Conservation (phyloP, 768 basidiomycete genomes). For the Auricularia auricula-judae region DNA sequence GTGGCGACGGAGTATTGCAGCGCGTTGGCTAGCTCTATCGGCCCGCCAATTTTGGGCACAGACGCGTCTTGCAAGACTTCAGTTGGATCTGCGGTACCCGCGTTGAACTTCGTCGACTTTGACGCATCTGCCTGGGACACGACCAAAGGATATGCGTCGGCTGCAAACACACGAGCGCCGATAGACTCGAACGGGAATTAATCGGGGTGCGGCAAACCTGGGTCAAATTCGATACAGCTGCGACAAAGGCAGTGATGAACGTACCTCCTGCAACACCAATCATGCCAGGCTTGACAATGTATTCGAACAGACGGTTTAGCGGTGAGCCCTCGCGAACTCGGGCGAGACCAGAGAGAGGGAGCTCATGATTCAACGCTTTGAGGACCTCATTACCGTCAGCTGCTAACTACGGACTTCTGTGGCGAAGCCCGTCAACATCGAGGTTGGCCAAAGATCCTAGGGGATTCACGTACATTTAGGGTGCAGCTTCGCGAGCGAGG, state of each 20-base stretch:
- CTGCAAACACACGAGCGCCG: conserved; percentile 39
- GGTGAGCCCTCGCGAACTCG: conserved; percentile 41
- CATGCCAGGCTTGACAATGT: conserved; percentile 40
- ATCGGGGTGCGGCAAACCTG: conserved; percentile 46
- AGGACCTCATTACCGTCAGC: not conserved
- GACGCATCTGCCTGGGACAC: conserved; percentile 18
- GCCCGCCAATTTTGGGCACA: conserved; percentile 51
- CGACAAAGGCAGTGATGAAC: not conserved
- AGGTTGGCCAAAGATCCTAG: too few species aligned
- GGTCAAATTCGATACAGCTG: not conserved
- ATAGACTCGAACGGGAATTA: conserved; percentile 63
- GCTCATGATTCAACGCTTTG: conserved; percentile 50
- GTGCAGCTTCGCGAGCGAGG: too few species aligned
- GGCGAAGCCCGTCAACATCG: too few species aligned
- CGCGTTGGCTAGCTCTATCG: conserved; percentile 48
- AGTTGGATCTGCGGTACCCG: not conserved
- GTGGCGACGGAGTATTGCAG: conserved; percentile 55
- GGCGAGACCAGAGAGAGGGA: conserved; percentile 54
- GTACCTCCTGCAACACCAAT: conserved; percentile 51
- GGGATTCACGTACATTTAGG: too few species aligned
- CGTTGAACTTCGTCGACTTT: conserved; percentile 33
- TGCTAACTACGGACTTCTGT: too few species aligned
- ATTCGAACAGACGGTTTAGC: conserved; percentile 57
- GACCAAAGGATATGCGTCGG: conserved; percentile 38
- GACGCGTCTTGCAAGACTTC: not conserved